Evolutionary conservation across 164 flowering plant genomes (phyloP).

Genomic region (Stephania cephalantha): DNA sequence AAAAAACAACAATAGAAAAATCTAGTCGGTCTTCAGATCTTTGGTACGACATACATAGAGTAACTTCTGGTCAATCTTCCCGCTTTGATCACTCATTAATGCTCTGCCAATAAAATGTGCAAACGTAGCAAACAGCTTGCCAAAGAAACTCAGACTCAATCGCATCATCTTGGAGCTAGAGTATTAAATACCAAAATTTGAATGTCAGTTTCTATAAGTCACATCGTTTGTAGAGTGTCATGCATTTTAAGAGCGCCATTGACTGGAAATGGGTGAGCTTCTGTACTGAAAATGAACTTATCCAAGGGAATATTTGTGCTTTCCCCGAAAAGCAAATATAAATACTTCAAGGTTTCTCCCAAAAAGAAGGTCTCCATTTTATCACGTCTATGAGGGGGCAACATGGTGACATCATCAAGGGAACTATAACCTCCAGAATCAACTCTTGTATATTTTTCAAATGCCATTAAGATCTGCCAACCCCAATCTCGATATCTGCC

Average conservation of each 20-base stretch:
- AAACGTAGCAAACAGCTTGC: background rate
- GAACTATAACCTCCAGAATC: conserved; percentile 87
- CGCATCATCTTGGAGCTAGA: background rate
- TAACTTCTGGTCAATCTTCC: background rate
- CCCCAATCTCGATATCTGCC: conserved; percentile 96
- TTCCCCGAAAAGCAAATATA: conserved; percentile 77
- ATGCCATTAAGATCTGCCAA: conserved; percentile 91
- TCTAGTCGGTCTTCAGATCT: background rate
- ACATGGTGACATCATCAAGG: conserved; percentile 72
- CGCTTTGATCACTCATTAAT: background rate
- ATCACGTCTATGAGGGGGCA: conserved; percentile 84
- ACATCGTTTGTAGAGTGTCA: background rate
- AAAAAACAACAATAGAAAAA: background rate
- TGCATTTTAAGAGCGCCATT: conserved; percentile 9
- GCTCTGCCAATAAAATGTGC: background rate
- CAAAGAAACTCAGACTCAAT: background rate
- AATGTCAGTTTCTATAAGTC: background rate
- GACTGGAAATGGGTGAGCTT: conserved; percentile 91
- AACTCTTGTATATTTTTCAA: conserved; percentile 76
- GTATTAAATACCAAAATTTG: background rate
- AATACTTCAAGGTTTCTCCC: conserved; percentile 89
- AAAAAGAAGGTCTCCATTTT: conserved; percentile 97
- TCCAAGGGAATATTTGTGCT: conserved; percentile 63
- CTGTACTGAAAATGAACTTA: conserved; percentile 86
- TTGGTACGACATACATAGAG: background rate